Base-by-base conservation (phyloP, 192 early-diverging fungal genomes). In the Pilobolus umbonatus region DNA sequence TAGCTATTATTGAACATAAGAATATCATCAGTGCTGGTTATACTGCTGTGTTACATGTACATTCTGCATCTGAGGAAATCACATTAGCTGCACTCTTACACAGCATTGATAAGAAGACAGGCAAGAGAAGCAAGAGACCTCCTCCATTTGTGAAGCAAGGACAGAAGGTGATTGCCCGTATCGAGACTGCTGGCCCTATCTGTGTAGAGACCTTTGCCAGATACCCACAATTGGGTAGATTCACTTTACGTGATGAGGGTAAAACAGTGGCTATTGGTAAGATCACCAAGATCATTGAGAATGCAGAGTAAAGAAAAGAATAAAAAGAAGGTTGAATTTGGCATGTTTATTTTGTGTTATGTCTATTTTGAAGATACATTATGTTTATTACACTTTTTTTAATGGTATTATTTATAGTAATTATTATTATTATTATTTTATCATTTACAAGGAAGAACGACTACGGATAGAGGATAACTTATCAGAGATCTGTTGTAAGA, bases 231-330 rank as follows among this genome's bases (percentile, higher is more conserved):
- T 73, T 99, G 9, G 97, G 97, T 36, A 85, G 97, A 46, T 98
- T 99, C 75, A 99, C 95, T n/a, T 79, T 99, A 25, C 88, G 97
- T 62, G 95, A 97, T 65, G 95, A 99, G 80, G 93, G 92, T 60
- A 85, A 85, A 67, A 94, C 92, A n/a, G 83, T 94, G 68, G 97
- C 95, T 30, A 89, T 99, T 55, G 97, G 97, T 59, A 94, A 94
- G 73, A 77, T 99, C 44, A 85, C 87, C 47, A 94, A 92, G 80
- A 72, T 98, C 15, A 60, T 86, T 21, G 62, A 63, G 8, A 21
- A 30, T 43, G 49, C 55, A 24, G 28, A 25, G n/a, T 57, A 65
- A 65, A 39, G 17, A 57, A 50, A 1, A 58, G 11, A 19, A 19
- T 7, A 5, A 24, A 19, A 40, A 44, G 9, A 31, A 19, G 3